Conservation (phyloP, 768 basidiomycete species). For the Suillus cothurnatus region DNA sequence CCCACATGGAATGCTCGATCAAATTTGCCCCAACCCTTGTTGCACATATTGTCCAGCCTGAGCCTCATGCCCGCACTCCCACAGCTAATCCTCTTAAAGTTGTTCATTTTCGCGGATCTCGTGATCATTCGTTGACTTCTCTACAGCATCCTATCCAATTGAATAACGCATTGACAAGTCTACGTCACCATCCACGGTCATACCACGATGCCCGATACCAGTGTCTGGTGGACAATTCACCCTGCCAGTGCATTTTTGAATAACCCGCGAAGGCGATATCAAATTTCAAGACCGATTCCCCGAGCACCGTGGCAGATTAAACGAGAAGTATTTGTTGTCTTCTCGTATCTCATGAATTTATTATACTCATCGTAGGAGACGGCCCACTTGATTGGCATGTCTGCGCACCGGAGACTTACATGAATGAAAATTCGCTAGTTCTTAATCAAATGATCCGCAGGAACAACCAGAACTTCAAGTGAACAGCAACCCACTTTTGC, state of each 20-base stretch:
- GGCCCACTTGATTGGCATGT: no score
- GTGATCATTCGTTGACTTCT: background rate
- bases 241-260: background rate
- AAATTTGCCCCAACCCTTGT: no score
- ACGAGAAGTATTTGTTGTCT: background rate
- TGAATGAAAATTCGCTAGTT: no score
- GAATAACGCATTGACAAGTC: background rate
- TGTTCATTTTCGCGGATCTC: no score
- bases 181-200: background rate
- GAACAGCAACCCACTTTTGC: background rate
- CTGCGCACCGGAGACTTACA: no score
- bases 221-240: background rate
- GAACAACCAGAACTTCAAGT: background rate
- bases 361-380: no score
- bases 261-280: background rate
- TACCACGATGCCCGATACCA: no score
- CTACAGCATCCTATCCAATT: background rate
- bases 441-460: background rate
- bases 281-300: background rate
- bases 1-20: no score
- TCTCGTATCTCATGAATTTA: no score
- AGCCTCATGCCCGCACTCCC: no score
- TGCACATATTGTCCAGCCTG: background rate
- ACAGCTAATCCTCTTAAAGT: background rate
- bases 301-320: background rate